Conservation (phyloP, 2,329 filamentous ascomycete species). For the Volutella citrinella region DNA sequence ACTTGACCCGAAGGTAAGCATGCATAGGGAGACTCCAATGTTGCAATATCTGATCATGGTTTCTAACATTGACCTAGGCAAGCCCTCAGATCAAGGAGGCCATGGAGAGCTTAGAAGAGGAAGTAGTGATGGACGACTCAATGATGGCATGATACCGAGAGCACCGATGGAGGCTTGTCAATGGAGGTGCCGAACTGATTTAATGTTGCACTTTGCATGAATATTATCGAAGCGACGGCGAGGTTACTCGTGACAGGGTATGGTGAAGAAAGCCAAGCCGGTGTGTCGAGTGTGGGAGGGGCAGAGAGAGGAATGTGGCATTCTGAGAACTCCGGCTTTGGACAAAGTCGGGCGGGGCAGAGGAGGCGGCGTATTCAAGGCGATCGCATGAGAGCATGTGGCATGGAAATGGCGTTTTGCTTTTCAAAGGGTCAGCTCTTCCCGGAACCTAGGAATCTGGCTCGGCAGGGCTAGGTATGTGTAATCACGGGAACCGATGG, state of each 20-base stretch:
- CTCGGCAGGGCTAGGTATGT: too few relatives aligned
- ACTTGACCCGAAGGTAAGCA: constrained; percentile 91
- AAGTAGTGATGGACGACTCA: constrained; percentile 67
- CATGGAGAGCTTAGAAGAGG: constrained; percentile 86
- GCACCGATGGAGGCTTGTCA: too few relatives aligned
- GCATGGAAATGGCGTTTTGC: constrained; percentile 35
- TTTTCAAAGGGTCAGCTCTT: constrained; percentile 18
- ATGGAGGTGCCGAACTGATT: too few relatives aligned
- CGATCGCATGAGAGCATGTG: constrained; percentile 27
- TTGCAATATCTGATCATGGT: neutral
- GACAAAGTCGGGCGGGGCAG: constrained; percentile 13
- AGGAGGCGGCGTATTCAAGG: constrained; percentile 8
- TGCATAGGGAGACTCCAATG: too few relatives aligned
- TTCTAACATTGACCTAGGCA: constrained; percentile 54
- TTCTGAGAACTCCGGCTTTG: too few relatives aligned
- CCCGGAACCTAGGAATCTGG: too few relatives aligned
- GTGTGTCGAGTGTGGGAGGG: too few relatives aligned
- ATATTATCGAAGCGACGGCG: too few relatives aligned
- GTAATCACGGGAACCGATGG: constrained; percentile 16
- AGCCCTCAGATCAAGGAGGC: constrained; percentile 94
- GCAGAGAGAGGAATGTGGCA: too few relatives aligned
- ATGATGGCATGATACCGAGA: constrained; percentile 53
- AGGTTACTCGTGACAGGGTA: too few relatives aligned
- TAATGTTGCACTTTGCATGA: too few relatives aligned
- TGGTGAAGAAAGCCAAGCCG: too few relatives aligned